Percentiles rank a stretch among this genome's conserved stretches.
phyloP scores from a whole-genome alignment of 2,329 filamentous ascomycete genomes.

The Sclerotinia spermophila region DNA sequence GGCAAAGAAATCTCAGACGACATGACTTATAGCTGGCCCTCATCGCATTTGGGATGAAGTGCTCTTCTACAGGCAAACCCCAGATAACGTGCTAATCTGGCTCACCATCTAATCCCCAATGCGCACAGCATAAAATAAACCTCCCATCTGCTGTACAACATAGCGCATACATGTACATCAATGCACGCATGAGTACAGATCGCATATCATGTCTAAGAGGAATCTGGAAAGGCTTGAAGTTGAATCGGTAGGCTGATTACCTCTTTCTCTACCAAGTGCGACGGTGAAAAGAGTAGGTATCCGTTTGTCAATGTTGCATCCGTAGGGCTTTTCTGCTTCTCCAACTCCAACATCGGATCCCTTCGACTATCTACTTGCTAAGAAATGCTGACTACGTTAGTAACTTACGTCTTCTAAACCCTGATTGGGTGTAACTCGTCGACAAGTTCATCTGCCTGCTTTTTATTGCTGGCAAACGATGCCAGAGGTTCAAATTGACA shows the following conservation, averaged over 20 bases:
- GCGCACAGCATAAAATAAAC: conserved; percentile 8
- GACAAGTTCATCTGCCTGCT: not conserved
- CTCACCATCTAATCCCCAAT: not conserved
- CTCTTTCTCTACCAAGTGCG: not conserved
- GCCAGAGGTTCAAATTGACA: not conserved
- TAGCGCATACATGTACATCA: conserved; percentile 6
- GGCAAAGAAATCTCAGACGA: not conserved
- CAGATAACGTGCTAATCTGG: conserved; percentile 4
- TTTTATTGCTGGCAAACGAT: not conserved
- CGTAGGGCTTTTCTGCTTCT: conserved; percentile 3
- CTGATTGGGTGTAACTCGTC: not conserved
- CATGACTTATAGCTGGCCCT: not conserved
- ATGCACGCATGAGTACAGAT: conserved; percentile 11
- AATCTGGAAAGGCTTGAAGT: conserved; percentile 4
- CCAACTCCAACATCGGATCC: not conserved
- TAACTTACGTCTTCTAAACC: not conserved
- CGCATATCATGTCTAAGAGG: not conserved
- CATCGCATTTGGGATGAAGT: not conserved
- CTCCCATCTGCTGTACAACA: conserved; percentile 7
- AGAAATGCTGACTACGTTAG: not conserved
- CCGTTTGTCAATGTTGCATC: conserved; percentile 21
- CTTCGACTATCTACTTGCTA: not conserved
- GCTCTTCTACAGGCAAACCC: not conserved
- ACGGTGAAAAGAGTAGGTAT: conserved; percentile 8
- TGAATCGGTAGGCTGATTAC: not conserved